Evolutionary conservation across 768 basidiomycete genomes (phyloP), one percentile per base, ranked within the genome.

Genomic region (Calocybe cyanea): DNA sequence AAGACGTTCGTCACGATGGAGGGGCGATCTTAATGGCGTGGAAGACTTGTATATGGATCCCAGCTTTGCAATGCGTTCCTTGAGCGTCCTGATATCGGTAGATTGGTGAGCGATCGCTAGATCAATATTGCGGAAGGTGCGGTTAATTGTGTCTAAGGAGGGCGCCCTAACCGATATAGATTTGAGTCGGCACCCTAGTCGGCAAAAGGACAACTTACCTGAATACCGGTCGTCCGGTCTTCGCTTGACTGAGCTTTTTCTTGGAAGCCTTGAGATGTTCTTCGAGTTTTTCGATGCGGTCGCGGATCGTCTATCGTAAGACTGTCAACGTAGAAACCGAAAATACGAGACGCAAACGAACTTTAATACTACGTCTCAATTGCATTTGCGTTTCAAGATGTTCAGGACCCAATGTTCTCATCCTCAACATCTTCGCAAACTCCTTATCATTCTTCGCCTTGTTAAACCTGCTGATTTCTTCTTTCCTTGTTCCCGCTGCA

Each of bases 101-200:
- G 70, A 67, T 61, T 86, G 82, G 52, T 85, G 80, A 31, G 72
- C 71, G 49, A 90, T 74, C 0, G 81, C 80, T 15, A 80, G 59
- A 44, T 91, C 86, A 55, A 96, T 90, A 61, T 94, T 93, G 33
- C 85, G 80, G 56, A 88, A 86, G 0, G 90, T 87, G 24, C 89
- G 78, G 54, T 86, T 83, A 60, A 95, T 78, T 1, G 87, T 85
- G 56, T 94, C 93, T 41, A 96, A 66, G 6, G 89, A 81, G 1
- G 92, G 92, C 4, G 90, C 76, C 52, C 92, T 94, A 57, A n/a
- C n/a, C n/a, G n/a, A n/a, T n/a, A n/a, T n/a, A n/a, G n/a, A n/a
- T n/a, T n/a, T n/a, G n/a, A n/a, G n/a, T n/a, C n/a, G n/a, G n/a
- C n/a, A n/a, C n/a, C n/a, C n/a, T n/a, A n/a, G n/a, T 11, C 25